These are phyloP conservation scores for Corallochytrium limacisporum DNA, from an alignment of 78 protist genomes.

Conservation along the genomic window DNA sequence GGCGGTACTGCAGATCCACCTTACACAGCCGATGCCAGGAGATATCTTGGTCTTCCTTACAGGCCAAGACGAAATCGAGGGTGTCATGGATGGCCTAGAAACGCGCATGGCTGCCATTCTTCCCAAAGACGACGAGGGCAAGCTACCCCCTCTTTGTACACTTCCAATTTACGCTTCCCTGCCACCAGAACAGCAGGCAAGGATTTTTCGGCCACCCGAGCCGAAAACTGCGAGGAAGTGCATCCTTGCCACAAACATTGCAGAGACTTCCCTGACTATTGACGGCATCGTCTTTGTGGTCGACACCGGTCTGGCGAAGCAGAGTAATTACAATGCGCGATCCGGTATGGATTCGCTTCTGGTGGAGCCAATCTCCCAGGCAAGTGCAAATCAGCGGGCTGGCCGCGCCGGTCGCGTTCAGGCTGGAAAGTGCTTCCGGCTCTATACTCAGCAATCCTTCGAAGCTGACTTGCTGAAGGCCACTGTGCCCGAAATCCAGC, in stretches of 20 bases:
- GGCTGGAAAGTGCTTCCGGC: slow-evolving; percentile 85
- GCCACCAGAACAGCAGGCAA: slow-evolving; percentile 86
- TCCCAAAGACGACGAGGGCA: neutral
- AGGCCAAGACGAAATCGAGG: slow-evolving; percentile 94
- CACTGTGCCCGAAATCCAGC: slow-evolving; percentile 95
- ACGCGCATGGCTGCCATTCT: neutral
- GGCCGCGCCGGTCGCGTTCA: slow-evolving; percentile 95
- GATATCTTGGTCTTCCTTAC: slow-evolving; percentile 89
- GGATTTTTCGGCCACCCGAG: slow-evolving; percentile 91
- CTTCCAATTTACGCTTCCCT: slow-evolving; percentile 88
- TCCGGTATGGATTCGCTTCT: slow-evolving; percentile 88
- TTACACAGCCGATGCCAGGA: slow-evolving; percentile 69
- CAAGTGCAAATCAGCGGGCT: slow-evolving; percentile 83
- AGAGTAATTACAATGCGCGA: slow-evolving; percentile 41
- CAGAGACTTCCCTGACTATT: slow-evolving; percentile 92
- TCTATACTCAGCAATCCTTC: slow-evolving; percentile 89
- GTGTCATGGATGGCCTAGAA: neutral
- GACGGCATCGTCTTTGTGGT: slow-evolving; percentile 94
- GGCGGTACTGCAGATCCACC: slow-evolving; percentile 89
- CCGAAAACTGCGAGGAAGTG: slow-evolving; percentile 95
- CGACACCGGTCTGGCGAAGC: slow-evolving; percentile 89
- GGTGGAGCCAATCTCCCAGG: slow-evolving; percentile 72
- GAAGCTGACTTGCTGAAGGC: slow-evolving; percentile 69
- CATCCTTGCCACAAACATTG: slow-evolving; percentile 89
- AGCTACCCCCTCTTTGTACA: slow-evolving; percentile 49